phyloP scores from a whole-genome alignment of 768 basidiomycete species.

The Xerocomus brunneocitrinus region DNA sequence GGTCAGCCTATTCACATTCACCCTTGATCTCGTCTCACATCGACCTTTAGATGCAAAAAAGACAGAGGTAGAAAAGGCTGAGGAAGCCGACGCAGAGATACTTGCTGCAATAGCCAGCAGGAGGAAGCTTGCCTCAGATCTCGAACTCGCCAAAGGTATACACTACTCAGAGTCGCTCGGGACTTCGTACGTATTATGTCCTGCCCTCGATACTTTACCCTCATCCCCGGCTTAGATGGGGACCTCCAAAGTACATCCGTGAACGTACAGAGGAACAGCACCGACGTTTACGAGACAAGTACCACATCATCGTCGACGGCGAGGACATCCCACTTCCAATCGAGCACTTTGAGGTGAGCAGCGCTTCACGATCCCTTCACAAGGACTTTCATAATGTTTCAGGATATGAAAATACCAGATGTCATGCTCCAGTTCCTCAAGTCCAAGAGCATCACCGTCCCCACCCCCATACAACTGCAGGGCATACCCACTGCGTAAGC shows the following conservation, averaged over 20 bases:
- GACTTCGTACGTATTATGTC: constrained; percentile 56
- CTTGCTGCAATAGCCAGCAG: constrained; percentile 87
- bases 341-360: constrained; percentile 70
- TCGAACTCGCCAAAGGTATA: constrained; percentile 92
- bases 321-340: constrained; percentile 93
- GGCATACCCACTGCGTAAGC: constrained; percentile 92
- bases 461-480: constrained; percentile 96
- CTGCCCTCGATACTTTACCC: neutral
- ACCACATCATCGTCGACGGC: constrained; percentile 93
- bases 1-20: constrained; percentile 40
- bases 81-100: constrained; percentile 88
- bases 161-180: constrained; percentile 82
- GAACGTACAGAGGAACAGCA: constrained; percentile 66
- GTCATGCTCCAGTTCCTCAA: constrained; percentile 79
- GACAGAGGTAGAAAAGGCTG: constrained; percentile 77
- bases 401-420: constrained; percentile 99
- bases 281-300: constrained; percentile 75
- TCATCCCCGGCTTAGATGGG: constrained; percentile 58
- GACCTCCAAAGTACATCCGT: constrained; percentile 78
- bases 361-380: neutral
- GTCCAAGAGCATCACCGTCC: constrained; percentile 76
- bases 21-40: constrained; percentile 14
- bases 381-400: constrained; percentile 12
- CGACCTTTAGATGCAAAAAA: constrained; percentile 69
- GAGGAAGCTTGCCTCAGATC: constrained; percentile 86